phyloP scores from a whole-genome alignment of 192 early-diverging fungal genomes.

The Coemansia sp. region DNA sequence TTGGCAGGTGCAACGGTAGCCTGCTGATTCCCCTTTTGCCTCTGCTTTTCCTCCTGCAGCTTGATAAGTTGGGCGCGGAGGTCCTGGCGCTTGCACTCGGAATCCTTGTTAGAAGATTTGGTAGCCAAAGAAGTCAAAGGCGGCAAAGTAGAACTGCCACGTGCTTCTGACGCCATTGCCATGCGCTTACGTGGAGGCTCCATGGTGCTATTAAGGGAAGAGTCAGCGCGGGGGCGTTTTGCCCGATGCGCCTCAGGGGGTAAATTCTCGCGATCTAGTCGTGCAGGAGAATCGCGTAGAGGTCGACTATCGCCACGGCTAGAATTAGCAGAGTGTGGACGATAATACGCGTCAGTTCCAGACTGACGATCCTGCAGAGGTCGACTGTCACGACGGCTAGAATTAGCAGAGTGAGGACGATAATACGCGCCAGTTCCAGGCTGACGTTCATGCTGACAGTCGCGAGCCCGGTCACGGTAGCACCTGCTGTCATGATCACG shows the following conservation, averaged over 20 bases:
- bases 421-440: conserved; percentile 1
- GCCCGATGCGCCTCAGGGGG: conserved; percentile 3
- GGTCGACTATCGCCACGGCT: conserved; percentile 32
- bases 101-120: conserved; percentile 29
- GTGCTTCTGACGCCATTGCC: neutral
- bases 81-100: conserved; percentile 36
- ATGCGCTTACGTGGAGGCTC: conserved; percentile 24
- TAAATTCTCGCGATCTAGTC: conserved; percentile 6
- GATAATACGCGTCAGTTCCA: conserved; percentile 2
- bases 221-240: conserved; percentile 23
- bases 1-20: neutral
- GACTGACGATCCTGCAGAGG: conserved; percentile 15
- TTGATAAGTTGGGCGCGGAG: conserved; percentile 43
- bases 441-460: conserved; percentile 12
- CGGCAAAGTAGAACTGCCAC: neutral
- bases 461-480: conserved; percentile 14
- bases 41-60: conserved; percentile 49
- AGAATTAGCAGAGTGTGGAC: conserved; percentile 1
- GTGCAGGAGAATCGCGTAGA: conserved; percentile 23
- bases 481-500: conserved; percentile 12
- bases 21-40: neutral
- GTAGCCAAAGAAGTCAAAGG: conserved; percentile 1
- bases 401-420: conserved; percentile 2
- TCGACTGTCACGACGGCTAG: conserved; percentile 29
- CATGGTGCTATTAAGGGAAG: neutral